Base-by-base conservation (phyloP, 768 basidiomycete species). In the Austroboletus eburneus region DNA sequence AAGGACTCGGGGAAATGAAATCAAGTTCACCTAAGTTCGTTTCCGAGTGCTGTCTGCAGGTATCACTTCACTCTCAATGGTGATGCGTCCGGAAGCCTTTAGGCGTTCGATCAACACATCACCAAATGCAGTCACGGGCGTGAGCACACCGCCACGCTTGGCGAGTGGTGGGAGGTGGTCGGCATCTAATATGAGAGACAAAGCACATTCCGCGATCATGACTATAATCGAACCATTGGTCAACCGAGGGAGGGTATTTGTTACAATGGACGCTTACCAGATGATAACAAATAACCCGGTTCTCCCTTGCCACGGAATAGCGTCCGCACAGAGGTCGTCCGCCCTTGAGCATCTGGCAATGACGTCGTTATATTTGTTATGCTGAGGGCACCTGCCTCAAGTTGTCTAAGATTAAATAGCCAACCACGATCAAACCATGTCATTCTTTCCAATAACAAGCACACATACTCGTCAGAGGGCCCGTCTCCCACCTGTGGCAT, bases 91-190 rank as follows among this genome's bases (percentile, higher is more conserved):
- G 8, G 74, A 79, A 18, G 67, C 70, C 49, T 77, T 74, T 51
- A 96, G 62, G 17, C 93, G 73, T 53, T 78, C 75, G 29, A 92
- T 69, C 30, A 94, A 64, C 7, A 80, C 78, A 49, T 87, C 80
- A 14, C 92, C 93, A 46, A 95, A 75, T 2, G 88, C 93, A 4
- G 79, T 81, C 65, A 85, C 79, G 0, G 93, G 85, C 2, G 94
- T 97, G 40, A 96, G 70, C 3, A 93, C 67, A 1, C 94, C 93
- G 12, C 92, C 93, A 38, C 72, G 64, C 40, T 69, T 71, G 4
- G 77, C 83, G 7, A 83, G 62, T 1, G 71, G 53, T 0, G 90
- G 78, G 2, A 92, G 76, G 14, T 68, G 72, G 16, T 76, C 69
- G 23, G 72, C 57, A 12, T 80, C 73, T 2, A 87, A 68, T 16